Conservation (phyloP, 2,329 filamentous ascomycete genomes). For the Decorospora gaudefroyi region DNA sequence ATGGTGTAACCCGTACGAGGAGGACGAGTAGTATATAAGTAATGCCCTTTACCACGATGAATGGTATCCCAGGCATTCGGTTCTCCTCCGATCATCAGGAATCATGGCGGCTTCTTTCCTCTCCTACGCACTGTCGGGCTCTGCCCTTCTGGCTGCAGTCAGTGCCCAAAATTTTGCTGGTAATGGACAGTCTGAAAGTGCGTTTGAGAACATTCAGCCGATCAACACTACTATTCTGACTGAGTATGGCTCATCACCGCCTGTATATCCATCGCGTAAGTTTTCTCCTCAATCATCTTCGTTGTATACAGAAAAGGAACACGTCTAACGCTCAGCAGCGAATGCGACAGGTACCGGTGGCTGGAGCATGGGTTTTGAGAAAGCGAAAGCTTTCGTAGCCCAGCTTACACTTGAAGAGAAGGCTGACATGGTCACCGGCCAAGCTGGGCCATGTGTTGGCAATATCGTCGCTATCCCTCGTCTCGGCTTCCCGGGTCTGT, state of each 20-base stretch:
- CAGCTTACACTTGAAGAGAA: conserved; percentile 43
- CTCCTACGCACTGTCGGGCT: conserved; percentile 27
- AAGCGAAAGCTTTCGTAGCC: conserved; percentile 39
- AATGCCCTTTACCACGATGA: neutral
- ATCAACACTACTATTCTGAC: conserved; percentile 37
- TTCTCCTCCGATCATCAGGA: conserved; percentile 9
- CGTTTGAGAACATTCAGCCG: conserved; percentile 38
- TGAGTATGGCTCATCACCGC: conserved; percentile 35
- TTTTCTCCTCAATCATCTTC: neutral
- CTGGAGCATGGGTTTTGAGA: conserved; percentile 41
- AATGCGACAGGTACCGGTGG: conserved; percentile 38
- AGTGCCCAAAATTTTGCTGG: conserved; percentile 33
- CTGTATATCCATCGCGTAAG: conserved; percentile 39
- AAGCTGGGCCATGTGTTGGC: conserved; percentile 61
- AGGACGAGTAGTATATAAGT: conserved; percentile 28
- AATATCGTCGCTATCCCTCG: conserved; percentile 47
- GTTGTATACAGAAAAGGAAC: too few species aligned
- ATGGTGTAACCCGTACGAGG: neutral
- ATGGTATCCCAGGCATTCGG: conserved; percentile 10
- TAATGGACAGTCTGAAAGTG: conserved; percentile 23
- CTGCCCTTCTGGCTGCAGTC: conserved; percentile 28
- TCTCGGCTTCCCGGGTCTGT: conserved; percentile 48
- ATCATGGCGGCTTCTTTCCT: conserved; percentile 38
- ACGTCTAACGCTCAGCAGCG: conserved; percentile 48
- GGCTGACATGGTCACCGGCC: conserved; percentile 43